These are phyloP conservation scores for Achlya hypogyna DNA, from an alignment of 352 stramenopile genomes.

Conservation along the genomic window DNA sequence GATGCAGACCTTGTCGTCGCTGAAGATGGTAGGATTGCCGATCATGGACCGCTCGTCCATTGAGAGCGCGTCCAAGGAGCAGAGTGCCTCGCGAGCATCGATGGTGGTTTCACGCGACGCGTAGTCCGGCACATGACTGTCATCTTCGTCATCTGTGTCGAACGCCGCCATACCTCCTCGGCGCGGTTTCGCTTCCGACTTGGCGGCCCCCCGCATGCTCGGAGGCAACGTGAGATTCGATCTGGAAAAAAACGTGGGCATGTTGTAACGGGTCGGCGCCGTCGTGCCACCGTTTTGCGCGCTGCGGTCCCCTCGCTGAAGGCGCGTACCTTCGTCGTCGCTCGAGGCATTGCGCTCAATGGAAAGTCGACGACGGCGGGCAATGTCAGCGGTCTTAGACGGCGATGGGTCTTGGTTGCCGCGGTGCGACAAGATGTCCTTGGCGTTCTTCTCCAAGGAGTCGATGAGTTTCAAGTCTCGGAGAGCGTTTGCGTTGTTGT, in stretches of 20 bases:
- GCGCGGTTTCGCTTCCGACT: neutral
- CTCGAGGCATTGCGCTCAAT: conserved; percentile 1
- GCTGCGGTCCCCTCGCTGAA: neutral
- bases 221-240: conserved; percentile 2
- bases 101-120: conserved; percentile 11
- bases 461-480: conserved; percentile 19
- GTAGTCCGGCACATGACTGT: conserved; percentile 3
- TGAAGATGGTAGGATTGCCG: neutral
- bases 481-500: conserved; percentile 19
- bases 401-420: neutral
- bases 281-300: neutral
- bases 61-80: conserved; percentile 12
- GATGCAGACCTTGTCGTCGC: neutral
- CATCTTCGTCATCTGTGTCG: conserved; percentile 14
- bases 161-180: neutral
- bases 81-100: conserved; percentile 11
- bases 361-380: conserved; percentile 10
- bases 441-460: conserved; percentile 20
- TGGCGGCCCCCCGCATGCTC: neutral
- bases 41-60: conserved; percentile 15
- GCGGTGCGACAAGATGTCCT: conserved; percentile 12
- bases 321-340: neutral
- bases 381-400: neutral
- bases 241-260: conserved; percentile 19
- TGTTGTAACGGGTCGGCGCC: conserved; percentile 17